Base-by-base conservation (phyloP, 2,329 filamentous ascomycete species). In the Rutstroemia sp. region DNA sequence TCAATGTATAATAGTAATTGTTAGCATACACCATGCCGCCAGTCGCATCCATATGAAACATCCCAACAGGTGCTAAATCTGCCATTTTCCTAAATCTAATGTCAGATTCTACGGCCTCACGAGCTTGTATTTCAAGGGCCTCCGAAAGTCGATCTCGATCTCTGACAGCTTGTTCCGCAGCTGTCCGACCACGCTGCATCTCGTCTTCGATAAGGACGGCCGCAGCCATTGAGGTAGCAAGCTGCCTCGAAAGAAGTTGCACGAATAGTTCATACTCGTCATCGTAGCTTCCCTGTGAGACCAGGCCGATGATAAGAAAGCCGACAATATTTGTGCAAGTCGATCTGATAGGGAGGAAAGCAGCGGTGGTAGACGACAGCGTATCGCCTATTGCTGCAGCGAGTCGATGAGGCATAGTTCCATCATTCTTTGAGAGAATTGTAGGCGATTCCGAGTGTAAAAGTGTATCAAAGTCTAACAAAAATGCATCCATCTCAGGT, bases 161-260 rank as follows among this genome's bases (percentile, higher is more conserved):
- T 59, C 88, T 73, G 2, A 87, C 87, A 9, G 89, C 89, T 39
- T 90, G 75, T 57, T 82, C 82, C 19, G 88, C 88, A 1, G 88
- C 88, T 63, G 78, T 79, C 69, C 90, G 85, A 1, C 87, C 86
- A 58, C 88, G 79, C 58, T 80, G 81, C 61, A 92, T 91, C 67
- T 94, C 89, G 62, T 92, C 88, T 68, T 92, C 88, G 57, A 92
- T 91, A 2, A 94, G 71, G 0, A 92, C 87, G 0, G 92, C 88
- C 0, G 88, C 92, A 1, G 88, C 88, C 69, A 92, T 79, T 0
- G 88, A 90, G 0, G 88, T 92, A 7, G 86, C 87, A 8, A 92
- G 75, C 67, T 92, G 88, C 19, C 88, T 80, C 45, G 84, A 86
- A 5, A 92, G 72, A 1, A 92, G 76, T 63, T 88, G 84, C 38